Evolutionary conservation across 2,329 filamentous ascomycete genomes (phyloP), one percentile per base, ranked within the genome.

Genomic region (Colletotrichum abscissum): DNA sequence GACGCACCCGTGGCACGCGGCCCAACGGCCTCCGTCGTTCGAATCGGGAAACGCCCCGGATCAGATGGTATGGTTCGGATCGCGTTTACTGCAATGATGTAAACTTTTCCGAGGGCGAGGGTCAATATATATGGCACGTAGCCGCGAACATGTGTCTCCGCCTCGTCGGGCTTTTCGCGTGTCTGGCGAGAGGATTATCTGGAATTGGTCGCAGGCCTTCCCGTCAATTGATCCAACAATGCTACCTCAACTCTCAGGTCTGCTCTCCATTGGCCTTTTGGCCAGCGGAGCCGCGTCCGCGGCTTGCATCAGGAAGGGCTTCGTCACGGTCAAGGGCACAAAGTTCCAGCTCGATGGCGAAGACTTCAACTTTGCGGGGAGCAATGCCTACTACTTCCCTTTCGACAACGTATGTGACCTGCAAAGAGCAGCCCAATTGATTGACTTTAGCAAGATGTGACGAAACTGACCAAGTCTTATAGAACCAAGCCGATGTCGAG

Each of bases 351-450:
- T 90, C 5, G 84, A 89, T 59, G 88, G 88, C 68, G 82, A 88
- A 72, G 84, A 87, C 74, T 90, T 89, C 76, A 86, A 88, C 79
- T 90, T 89, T 76, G 88, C 88, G 1, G 88, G 88, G 1, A 87
- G 84, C 74, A 90, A 90, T 78, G 88, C 88, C 11, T 89, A 90
- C 74, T 89, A 88, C 75, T 86, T 89, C 22, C 87, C 88, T 0
- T 89, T 89, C 78, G 85, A 83, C 65, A 84, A 87, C n/a, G 87
- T 88, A 68, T 5, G 83, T 78, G 6, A 38, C 35, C 35, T 38
- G 35, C 14, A 16, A 38, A 38, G 12, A 16, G 14, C 14, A 2
- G n/a, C 8, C 55, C 54, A 46, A n/a, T n/a, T n/a, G 19, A 46
- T 4, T n/a, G 42, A 2, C 7, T 46, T 4, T n/a, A 7, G 42